Base-by-base conservation (phyloP, 2,329 filamentous ascomycete species). In the Aureobasidium zeae region DNA sequence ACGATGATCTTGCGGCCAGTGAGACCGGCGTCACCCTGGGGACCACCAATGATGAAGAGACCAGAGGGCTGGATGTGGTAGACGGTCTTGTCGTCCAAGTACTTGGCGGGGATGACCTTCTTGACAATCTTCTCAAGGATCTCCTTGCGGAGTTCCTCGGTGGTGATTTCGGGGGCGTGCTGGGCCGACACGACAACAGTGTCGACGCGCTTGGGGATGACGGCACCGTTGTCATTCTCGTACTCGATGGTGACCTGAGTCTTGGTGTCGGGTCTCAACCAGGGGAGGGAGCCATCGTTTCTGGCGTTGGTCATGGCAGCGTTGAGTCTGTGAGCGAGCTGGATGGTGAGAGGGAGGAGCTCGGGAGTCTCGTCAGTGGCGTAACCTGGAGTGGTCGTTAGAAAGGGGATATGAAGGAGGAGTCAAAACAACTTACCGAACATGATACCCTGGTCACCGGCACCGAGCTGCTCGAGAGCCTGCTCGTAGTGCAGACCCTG, bases 381-480 rank as follows among this genome's bases (percentile, higher is more conserved):
- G 77, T 98, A 98, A 61, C 91, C 35, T 38, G 35, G 16, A 11
- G 8, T 6, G 7, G 5, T 12, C 3, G 12, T 38, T 30, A 38
- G 35, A n/a, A n/a, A n/a, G n/a, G 17, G 17, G 9, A 13, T 10
- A 13, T 6, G 13, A 25, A n/a, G 15, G n/a, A 22, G 25, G 2
- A 12, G 25, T n/a, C 11, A 20, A 2, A 4, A 29, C 8, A 28
- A 19, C 34, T 22, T n/a, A 38, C 35, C 91, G 71, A 98, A 98
- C 91, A 98, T 98, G 77, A 98, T 95, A 76, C 91, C 91, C 77
- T 98, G 91, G 72, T 98, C 91, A 83, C 91, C 91, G 52, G 91
- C 91, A 70, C 91, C 91, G 54, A 98, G 82, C 72, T 94, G 82
- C 80, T 98, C 91, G 37, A 98, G 83, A 56, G 86, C 87, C 75